Evolutionary conservation across 805 yeast species (phyloP), one percentile per base, ranked within the genome.

Genomic region (Zygosaccharomyces pseudorouxii): DNA sequence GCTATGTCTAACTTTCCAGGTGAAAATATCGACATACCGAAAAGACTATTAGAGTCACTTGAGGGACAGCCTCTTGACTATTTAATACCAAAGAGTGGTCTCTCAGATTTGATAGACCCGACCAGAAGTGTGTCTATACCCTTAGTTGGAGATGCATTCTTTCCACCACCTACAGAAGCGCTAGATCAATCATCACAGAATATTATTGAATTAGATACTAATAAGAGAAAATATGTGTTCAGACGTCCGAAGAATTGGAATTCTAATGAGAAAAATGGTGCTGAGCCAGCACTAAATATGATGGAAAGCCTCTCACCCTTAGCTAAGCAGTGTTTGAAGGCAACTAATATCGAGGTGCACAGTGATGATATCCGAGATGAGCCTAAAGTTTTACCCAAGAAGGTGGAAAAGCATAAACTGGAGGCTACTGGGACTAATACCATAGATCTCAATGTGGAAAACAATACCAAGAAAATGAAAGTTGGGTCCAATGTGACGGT

Each of bases 1-100:
- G 63, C 63, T 55, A 64, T 60, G 64, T 45, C 61, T 31, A 55
- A 43, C 18, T 64, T 52, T 41, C 68, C 69, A 9, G 68, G 67
- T 14, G 65, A 64, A 46, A 43, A 58, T 22, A 46, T 55, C 5
- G 49, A 54, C 23, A 53, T 61, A 7, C 66, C 69, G 10, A 59
- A 62, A 42, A 52, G 59, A 4, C 41, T 64, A n/a, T 22, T 58
- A 2, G 67, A 58, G 12, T 57, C 64, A 10, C 43, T 66, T 10
- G 52, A 53, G 12, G 43, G 41, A 27, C 62, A 58, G 38, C 68
- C 69, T 7, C 37, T 66, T 6, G 56, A 51, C 37, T 54, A 56
- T 46, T 46, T 66, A 33, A 53, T 65, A 2, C 70, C 70, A 3
- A 66, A 66, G 40, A 57, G 50, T 20, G 58, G 52, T 3, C 43